Evolutionary conservation across 495 filamentous ascomycete genomes (phyloP).

Genomic region (Margaritispora aquatica): DNA sequence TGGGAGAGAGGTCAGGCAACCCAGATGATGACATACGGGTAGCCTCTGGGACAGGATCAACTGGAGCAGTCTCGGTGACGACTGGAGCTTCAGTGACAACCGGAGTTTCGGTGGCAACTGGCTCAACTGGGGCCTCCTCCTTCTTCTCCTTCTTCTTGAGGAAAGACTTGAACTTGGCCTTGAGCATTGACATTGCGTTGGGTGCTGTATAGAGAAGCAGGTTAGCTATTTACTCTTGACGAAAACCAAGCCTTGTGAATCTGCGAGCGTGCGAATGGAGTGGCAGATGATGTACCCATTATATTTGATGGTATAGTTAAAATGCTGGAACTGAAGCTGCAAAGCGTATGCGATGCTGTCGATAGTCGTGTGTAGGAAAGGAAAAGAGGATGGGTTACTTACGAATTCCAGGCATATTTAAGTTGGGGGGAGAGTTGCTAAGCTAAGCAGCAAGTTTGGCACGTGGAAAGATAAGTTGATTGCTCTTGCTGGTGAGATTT

Average conservation of each 20-base stretch:
- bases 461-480: not conserved
- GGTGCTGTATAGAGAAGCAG: conserved; percentile 21
- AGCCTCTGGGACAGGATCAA: conserved; percentile 9
- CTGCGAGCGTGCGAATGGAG: not conserved
- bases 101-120: conserved; percentile 4
- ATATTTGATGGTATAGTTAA: not conserved
- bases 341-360: not conserved
- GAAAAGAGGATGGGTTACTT: conserved; percentile 8
- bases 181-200: conserved; percentile 29
- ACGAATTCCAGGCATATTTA: conserved; percentile 24
- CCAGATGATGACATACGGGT: not conserved
- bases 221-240: conserved; percentile 1
- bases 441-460: not conserved
- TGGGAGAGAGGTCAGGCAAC: not conserved
- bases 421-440: not conserved
- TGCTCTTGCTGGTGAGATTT: not conserved
- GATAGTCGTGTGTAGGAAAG: not conserved
- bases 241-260: not conserved
- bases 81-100: conserved; percentile 2
- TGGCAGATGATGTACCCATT: conserved; percentile 2
- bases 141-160: conserved; percentile 34
- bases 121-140: conserved; percentile 21
- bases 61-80: conserved; percentile 12
- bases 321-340: not conserved
- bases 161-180: conserved; percentile 50